Base-by-base conservation (phyloP, 129 eudicot species). In the Flaveria brownii region DNA sequence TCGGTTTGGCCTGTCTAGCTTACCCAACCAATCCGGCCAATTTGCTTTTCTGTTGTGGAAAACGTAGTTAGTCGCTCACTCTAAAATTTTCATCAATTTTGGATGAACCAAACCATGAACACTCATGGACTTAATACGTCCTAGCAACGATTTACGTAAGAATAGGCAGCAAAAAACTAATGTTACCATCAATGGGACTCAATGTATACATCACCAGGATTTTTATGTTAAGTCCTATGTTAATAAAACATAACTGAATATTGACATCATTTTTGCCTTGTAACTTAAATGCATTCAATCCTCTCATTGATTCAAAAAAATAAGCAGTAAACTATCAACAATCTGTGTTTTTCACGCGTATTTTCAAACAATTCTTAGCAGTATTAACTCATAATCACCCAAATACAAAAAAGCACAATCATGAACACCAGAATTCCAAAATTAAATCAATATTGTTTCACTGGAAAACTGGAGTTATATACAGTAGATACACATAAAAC, bases 231-330 rank as follows among this genome's bases (percentile, higher is more conserved):
- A 68, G 25, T 56, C 49, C 47, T 25, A 41, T 16, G 55, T 69
- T 57, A 69, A 68, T 57, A 22, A 26, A 43, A 43, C 54, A 43
- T 23, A 41, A 54, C 33, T 54, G 42, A 61, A 61, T 1, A 61
- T 13, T 61, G 6, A 17, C 30, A 63, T 65, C 51, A 4, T 17
- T 6, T 65, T 76, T 22, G 47, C 54, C 11, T 47, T 39, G 54
- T n/a, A 76, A 33, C 65, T 18, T 76, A 7, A 71, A 33, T 22
- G 54, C 66, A 12, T 78, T 78, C 57, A 70, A 17, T 69, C 57
- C 56, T 45, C 76, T 43, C 51, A 69, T 43, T 25, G 33, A 46
- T 26, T 17, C 17, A 14, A 46, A 78, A 57, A 56, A 26, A 14
- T 4, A 77, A 77, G 55, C 46, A 6, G 33, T 55, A 55, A n/a